phyloP scores from a whole-genome alignment of 1,139 yeast species.

The Diutina catenulata region DNA sequence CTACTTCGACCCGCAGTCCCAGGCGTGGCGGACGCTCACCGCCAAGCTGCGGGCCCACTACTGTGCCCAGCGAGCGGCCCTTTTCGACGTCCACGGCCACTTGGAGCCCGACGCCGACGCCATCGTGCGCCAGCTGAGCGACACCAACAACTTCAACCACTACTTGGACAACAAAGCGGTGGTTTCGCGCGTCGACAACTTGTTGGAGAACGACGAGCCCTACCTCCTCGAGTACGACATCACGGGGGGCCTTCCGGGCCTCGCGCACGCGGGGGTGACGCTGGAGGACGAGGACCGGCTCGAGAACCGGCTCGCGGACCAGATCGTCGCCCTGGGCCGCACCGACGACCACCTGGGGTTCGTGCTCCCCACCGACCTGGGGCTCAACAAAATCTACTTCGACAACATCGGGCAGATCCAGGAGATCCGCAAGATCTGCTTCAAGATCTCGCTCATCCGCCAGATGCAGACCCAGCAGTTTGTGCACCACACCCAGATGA shows the following conservation, averaged over 20 bases:
- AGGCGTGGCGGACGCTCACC: conserved; percentile 73
- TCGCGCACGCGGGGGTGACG: conserved; percentile 40
- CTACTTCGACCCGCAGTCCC: conserved; percentile 24
- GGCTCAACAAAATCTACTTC: conserved; percentile 49
- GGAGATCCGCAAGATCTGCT: conserved; percentile 77
- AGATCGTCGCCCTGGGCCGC: conserved; percentile 19
- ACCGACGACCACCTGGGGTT: conserved; percentile 19
- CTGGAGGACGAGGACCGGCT: conserved; percentile 34
- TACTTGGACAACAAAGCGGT: conserved; percentile 34
- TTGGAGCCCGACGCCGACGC: conserved; percentile 64
- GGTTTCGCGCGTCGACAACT: conserved; percentile 28
- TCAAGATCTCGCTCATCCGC: conserved; percentile 77
- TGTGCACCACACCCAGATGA: conserved; percentile 63
- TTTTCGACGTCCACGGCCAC: conserved; percentile 46
- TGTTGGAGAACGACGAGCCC: conserved; percentile 51
- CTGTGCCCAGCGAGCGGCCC: conserved; percentile 54
- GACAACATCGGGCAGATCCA: conserved; percentile 72
- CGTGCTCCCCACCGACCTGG: conserved; percentile 31
- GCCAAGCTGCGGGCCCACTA: conserved; percentile 71
- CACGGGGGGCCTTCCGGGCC: conserved; percentile 66
- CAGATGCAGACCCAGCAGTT: conserved; percentile 84
- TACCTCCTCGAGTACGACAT: conserved; percentile 78
- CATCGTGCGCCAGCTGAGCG: conserved; percentile 44
- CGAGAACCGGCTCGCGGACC: conserved; percentile 39
- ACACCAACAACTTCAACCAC: conserved; percentile 43